phyloP scores from a whole-genome alignment of 2,329 filamentous ascomycete species.

The Diaporthe sp. region DNA sequence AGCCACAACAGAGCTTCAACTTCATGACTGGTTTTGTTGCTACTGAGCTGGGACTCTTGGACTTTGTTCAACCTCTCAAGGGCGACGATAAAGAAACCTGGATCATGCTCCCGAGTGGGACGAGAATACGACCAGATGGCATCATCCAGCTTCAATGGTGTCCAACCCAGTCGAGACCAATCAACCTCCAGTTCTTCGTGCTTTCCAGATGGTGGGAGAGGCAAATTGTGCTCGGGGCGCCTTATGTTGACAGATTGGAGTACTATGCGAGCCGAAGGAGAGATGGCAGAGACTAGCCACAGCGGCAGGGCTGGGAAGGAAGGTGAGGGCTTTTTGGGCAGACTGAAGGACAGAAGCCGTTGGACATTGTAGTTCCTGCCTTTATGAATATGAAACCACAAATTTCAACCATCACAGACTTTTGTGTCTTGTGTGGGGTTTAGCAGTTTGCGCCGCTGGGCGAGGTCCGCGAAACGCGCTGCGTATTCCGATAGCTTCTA shows the following conservation, averaged over 20 bases:
- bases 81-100: neutral
- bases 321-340: neutral
- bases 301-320: neutral
- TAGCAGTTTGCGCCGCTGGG: neutral
- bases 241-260: neutral
- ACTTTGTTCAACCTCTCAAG: neutral
- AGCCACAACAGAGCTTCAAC: conserved; percentile 18
- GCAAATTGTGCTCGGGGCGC: conserved; percentile 2
- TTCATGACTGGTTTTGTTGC: neutral
- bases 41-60: neutral
- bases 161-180: neutral
- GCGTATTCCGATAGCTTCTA: neutral
- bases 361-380: neutral
- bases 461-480: no score
- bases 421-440: neutral
- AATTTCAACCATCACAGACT: neutral
- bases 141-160: conserved; percentile 8
- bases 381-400: neutral
- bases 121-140: neutral
- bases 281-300: neutral
- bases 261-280: neutral
- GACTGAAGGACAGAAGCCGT: neutral
- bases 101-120: neutral
- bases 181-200: neutral
- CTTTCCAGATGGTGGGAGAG: neutral